Evolutionary conservation across 164 flowering plant species (phyloP), one percentile per base, ranked within the genome.

Genomic region (Pachysandra terminalis): DNA sequence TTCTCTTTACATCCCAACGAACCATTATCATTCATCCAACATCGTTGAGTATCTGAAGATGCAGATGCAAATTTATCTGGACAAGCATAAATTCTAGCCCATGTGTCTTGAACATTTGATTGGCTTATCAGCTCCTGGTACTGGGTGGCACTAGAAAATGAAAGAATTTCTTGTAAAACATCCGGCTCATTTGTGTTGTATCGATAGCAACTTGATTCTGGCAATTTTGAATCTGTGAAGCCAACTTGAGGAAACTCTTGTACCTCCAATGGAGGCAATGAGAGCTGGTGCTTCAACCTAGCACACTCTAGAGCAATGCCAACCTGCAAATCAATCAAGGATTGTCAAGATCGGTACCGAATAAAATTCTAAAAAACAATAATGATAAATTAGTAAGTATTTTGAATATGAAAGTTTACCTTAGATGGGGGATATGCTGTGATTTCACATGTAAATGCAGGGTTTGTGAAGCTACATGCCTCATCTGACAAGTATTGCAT

Each of bases 261-360:
- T 25, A 81, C 83, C 41, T 88, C 84, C 70, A 93, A 65, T 32
- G 90, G 94, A 32, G 97, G 94, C 73, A 87, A 49, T 10, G 86
- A 55, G 52, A 87, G 76, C 32, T 90, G 63, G 67, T 91, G 87
- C 64, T 93, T 93, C 79, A 93, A 58, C 76, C 91, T 83, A 14
- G 96, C 90, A 73, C 97, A 86, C 65, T 91, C 94, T 57, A 89
- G 60, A 67, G 94, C 96, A 53, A 88, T 71, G 61, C 88, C 92
- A 49, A 87, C 96, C 96, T 91, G 74, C 48, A 58, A 61, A 62
- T 3, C 19, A 54, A 59, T 48, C 12, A 49, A 48, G 19, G 10
- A n/a, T n/a, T n/a, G n/a, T 22, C 19, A 55, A 13, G 21, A 3
- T 45, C 17, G 15, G 51, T 45, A 45, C 14, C 10, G 4, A 12